Percentiles rank a stretch among this genome's conserved stretches.
Evolutionary conservation across 208 protist species (phyloP).

Genomic region (Trypanosoma cruzi): DNA sequence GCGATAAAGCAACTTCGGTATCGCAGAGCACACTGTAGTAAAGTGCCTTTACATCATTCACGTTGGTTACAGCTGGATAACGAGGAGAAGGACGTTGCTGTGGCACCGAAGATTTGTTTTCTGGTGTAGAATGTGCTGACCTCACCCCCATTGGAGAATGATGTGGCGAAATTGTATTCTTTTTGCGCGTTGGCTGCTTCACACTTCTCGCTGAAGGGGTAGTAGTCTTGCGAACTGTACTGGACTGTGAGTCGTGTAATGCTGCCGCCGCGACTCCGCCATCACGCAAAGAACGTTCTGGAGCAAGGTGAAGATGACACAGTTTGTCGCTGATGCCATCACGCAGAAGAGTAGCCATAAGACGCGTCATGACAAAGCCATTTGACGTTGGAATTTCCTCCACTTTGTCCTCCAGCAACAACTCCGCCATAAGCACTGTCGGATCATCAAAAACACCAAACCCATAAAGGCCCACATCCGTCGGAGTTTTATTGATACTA

Average conservation of each 20-base stretch:
- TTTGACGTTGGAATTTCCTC: constrained; percentile 36
- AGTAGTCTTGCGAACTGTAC: neutral
- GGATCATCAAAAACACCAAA: constrained; percentile 26
- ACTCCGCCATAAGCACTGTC: constrained; percentile 23
- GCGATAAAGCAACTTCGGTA: constrained; percentile 62
- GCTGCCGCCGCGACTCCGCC: neutral
- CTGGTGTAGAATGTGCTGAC: neutral
- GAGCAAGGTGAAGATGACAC: constrained; percentile 15
- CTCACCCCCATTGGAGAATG: neutral
- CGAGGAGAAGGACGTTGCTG: constrained; percentile 56
- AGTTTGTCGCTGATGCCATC: constrained; percentile 32
- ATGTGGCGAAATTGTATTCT: constrained; percentile 19
- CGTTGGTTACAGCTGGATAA: constrained; percentile 60
- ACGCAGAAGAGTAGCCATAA: constrained; percentile 53
- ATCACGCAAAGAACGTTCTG: constrained; percentile 1
- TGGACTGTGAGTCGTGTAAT: neutral
- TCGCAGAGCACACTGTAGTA: constrained; percentile 67
- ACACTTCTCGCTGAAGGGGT: neutral
- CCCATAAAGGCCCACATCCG: neutral
- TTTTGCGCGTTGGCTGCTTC: constrained; percentile 10
- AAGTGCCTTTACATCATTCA: constrained; percentile 60
- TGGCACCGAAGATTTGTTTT: constrained; percentile 19
- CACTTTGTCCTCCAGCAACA: constrained; percentile 19
- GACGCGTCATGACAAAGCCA: constrained; percentile 60
- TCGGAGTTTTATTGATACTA: neutral